phyloP scores from a whole-genome alignment of 192 early-diverging fungal genomes.

The Dissophora globulifera region DNA sequence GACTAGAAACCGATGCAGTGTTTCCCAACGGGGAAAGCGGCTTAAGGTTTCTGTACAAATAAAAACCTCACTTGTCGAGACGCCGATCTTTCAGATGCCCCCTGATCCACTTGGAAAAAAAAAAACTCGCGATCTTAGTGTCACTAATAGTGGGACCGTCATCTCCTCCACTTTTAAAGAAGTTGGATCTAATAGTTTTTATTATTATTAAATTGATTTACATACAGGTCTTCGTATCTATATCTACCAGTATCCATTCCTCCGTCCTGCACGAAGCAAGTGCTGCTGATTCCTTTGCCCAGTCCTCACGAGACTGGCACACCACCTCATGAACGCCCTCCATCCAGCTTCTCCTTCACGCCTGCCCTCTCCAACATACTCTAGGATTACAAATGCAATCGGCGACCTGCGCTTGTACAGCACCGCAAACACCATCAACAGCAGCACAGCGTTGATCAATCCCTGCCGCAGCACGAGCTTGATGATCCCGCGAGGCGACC shows the following conservation, averaged over 20 bases:
- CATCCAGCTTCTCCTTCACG: conserved; percentile 46
- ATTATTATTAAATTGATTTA: no score
- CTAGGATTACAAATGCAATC: conserved; percentile 48
- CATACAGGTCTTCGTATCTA: no score
- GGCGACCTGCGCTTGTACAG: conserved; percentile 43
- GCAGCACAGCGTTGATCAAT: conserved; percentile 36
- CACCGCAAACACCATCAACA: conserved; percentile 48
- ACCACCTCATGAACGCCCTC: conserved; percentile 42
- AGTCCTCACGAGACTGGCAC: conserved; percentile 8
- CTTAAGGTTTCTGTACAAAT: no score
- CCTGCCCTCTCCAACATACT: conserved; percentile 31
- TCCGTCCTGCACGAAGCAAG: conserved; percentile 34
- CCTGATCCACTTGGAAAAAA: no score
- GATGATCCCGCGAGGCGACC: conserved; percentile 30
- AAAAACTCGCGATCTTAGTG: no score
- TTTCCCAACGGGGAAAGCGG: no score
- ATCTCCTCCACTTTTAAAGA: no score
- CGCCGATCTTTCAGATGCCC: no score
- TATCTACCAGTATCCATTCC: conserved; percentile 45
- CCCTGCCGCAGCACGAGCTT: conserved; percentile 42
- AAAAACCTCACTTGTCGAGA: no score
- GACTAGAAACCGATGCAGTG: no score
- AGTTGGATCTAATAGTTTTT: no score
- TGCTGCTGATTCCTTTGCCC: conserved; percentile 25
- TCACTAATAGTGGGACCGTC: no score